Evolutionary conservation across 345 rosid species (phyloP), one percentile per base, ranked within the genome.

Genomic region (Anacardium occidentale): DNA sequence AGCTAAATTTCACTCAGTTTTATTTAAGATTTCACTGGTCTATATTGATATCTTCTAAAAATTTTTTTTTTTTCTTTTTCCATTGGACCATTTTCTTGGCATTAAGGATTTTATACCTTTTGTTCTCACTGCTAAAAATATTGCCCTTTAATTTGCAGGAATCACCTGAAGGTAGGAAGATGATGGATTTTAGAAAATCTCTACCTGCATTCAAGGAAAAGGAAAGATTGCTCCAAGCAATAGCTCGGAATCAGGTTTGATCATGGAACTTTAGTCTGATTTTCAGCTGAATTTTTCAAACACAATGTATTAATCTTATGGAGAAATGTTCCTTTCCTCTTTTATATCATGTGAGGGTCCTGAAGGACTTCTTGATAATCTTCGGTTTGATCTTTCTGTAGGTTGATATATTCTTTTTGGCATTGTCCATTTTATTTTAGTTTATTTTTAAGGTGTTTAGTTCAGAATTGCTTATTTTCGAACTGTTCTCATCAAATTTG

Each of bases 171-270:
- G 99, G 99, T 75, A 80, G 72, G 71, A 88, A 75, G 58, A 87
- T 95, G 94, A 48, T 89, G 78, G 93, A 88, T 15, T 92, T 95
- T 68, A 82, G 99, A 59, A 91, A 82, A 76, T 85, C 98, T 69
- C 85, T 95, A 58, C 99, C 99, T 69, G 77, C 94, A 62, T 92
- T 85, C 86, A 88, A 83, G 82, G 99, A 95, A 83, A 92, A 91
- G 84, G 97, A 91, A 77, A 88, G 85, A 79, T 85, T 95, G 70
- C 97, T 95, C 54, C 97, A 95, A 82, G 97, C 99, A 62, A 91
- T 92, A 68, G 99, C 99, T 54, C 86, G 90, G 78, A 95, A 95
- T 80, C 99, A 95, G 98, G 98, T 94, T 47, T 48, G 79, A 11
- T n/a, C 76, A 29, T 64, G 18, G 29, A 74, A 67, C 64, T 69